Base-by-base conservation (phyloP, 2,329 filamentous ascomycete species). In the Claviceps quebecensis region DNA sequence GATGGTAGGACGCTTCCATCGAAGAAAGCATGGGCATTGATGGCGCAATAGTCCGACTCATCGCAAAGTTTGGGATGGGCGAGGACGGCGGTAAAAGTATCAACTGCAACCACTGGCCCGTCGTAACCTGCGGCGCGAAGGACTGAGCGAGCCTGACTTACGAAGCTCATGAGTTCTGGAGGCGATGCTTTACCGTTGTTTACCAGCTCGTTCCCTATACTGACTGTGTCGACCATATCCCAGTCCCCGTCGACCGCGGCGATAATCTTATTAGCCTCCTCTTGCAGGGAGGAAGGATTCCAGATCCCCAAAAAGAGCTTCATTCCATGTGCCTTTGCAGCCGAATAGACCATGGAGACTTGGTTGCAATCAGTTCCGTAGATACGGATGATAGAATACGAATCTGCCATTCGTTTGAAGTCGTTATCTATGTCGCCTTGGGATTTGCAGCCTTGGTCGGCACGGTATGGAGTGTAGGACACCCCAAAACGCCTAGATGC, bases 11-110 rank as follows among this genome's bases (percentile, higher is more conserved):
- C 76, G 46, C 76, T 78, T 3, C 72, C 67, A 59, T 94, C 85
- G 65, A 93, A 95, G 75, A 89, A 95, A 13, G 87, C 78, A 66
- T 95, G 88, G 57, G 81, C 79, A 67, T 95, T 95, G 63, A 84
- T 78, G 16, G 87, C 85, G 60, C 83, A 87, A 69, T 86, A 87
- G 61, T 94, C 87, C 1, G 84, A 86, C 45, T 72, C 74, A 26
- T 80, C 65, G 68, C 88, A 94, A 47, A 95, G 74, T 49, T 77
- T 69, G 0, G 83, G 83, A 58, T 91, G 76, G 48, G 71, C 67
- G 47, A 82, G 70, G n/a, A 81, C 74, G 5, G 83, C 81, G 22
- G 78, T 74, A 60, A 87, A 86, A 1, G 86, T 91, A 63, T 95
- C 89, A 46, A 91, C 86, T 0, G 84, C 82, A 39, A 90, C 86